Conservation (phyloP, 73 alveolate species). For the Blepharisma stoltei region DNA sequence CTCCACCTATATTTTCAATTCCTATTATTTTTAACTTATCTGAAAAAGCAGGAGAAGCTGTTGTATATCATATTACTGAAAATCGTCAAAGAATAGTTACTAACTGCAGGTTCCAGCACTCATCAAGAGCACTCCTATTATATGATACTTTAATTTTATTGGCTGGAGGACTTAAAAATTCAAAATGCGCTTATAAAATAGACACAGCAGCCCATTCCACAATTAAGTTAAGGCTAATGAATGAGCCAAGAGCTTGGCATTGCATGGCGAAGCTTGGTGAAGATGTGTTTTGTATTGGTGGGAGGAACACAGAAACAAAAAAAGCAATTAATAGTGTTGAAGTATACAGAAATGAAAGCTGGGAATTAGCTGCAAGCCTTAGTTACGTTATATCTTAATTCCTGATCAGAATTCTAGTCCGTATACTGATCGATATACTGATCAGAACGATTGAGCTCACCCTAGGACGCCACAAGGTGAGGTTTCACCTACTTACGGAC, state of each 20-base stretch:
- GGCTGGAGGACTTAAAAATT: conserved; percentile 22
- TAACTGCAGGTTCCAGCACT: background rate
- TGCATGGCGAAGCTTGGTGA: background rate
- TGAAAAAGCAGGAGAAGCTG: background rate
- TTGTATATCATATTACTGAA: background rate
- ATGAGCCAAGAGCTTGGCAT: conserved; percentile 27
- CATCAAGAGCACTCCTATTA: background rate
- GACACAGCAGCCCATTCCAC: background rate
- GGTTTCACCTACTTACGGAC: too few relatives aligned
- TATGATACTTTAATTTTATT: background rate
- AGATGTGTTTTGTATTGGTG: background rate
- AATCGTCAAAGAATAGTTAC: background rate
- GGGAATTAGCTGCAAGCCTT: background rate
- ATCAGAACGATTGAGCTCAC: too few relatives aligned
- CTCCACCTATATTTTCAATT: background rate
- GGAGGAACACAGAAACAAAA: background rate
- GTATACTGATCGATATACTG: too few relatives aligned
- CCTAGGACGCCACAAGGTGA: too few relatives aligned
- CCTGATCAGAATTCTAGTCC: too few relatives aligned
- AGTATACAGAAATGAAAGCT: background rate
- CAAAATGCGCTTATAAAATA: conserved; percentile 1
- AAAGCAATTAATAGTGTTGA: background rate
- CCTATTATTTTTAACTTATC: background rate
- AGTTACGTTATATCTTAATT: too few relatives aligned
- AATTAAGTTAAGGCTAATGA: background rate